Evolutionary conservation across 192 early-diverging fungal genomes (phyloP).

Genomic region (Backusella mclennaniae): DNA sequence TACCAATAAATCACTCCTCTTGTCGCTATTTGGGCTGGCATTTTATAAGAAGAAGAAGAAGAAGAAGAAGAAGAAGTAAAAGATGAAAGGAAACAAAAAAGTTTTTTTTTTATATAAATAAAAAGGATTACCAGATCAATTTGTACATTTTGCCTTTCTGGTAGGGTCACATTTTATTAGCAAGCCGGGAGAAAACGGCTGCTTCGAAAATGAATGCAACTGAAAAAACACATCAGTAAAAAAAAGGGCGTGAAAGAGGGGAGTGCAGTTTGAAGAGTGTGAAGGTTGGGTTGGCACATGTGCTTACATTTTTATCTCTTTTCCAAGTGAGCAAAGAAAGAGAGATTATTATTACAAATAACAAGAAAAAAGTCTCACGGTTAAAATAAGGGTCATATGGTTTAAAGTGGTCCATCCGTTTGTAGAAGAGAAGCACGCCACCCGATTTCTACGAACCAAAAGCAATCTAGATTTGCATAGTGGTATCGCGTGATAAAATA

Average conservation of each 20-base stretch:
- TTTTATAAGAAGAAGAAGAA: not conserved
- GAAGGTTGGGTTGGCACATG: not conserved
- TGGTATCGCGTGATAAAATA: not conserved
- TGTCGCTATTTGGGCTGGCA: not conserved
- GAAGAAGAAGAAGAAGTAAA: not conserved
- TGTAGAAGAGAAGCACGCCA: constrained; percentile 5
- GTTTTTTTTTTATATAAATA: not conserved
- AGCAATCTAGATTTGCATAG: not conserved
- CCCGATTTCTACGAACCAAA: not conserved
- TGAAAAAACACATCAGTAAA: not conserved
- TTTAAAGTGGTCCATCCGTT: not conserved
- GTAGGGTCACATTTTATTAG: not conserved
- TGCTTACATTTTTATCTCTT: not conserved
- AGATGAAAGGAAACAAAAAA: not conserved
- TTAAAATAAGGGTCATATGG: not conserved
- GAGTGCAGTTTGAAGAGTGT: not conserved
- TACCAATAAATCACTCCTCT: constrained; percentile 3
- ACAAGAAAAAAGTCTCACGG: constrained; percentile 8
- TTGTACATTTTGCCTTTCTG: constrained; percentile 8
- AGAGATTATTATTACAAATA: not conserved
- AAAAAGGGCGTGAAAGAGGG: not conserved
- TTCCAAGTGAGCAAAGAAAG: not conserved
- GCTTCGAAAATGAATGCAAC: not conserved
- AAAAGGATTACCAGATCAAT: not conserved
- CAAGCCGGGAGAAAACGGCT: constrained; percentile 11